phyloP scores from a whole-genome alignment of 2,329 filamentous ascomycete genomes.

The Ascocoryne sarcoides region DNA sequence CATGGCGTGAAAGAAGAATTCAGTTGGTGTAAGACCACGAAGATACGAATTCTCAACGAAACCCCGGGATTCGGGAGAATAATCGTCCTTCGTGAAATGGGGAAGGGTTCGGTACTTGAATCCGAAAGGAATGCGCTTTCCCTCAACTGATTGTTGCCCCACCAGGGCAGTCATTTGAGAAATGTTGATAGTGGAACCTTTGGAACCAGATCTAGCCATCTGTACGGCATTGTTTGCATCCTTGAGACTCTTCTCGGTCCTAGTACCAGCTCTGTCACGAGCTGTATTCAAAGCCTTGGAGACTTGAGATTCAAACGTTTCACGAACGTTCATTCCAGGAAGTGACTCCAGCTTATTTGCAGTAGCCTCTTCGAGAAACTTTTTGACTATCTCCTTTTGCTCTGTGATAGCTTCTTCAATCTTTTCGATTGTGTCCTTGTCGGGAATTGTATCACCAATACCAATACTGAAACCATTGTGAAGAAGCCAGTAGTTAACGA shows the following conservation, averaged over 20 bases:
- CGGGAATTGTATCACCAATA: constrained; percentile 95
- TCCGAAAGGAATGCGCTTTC: constrained; percentile 96
- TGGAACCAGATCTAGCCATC: constrained; percentile 94
- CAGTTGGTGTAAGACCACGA: constrained; percentile 84
- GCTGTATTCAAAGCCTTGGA: constrained; percentile 89
- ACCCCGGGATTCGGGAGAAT: constrained; percentile 90
- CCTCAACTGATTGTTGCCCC: constrained; percentile 95
- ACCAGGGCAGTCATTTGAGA: constrained; percentile 99
- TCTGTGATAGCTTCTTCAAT: constrained; percentile 74
- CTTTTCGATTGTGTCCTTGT: constrained; percentile 71
- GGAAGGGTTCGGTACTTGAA: constrained; percentile 97
- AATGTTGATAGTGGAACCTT: constrained; percentile 98
- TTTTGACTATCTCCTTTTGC: constrained; percentile 73
- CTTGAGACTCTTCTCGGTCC: constrained; percentile 85
- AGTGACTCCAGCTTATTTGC: constrained; percentile 83
- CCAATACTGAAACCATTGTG: constrained; percentile 97
- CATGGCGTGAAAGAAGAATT: constrained; percentile 99
- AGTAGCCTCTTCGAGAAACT: constrained; percentile 69
- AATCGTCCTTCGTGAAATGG: constrained; percentile 99
- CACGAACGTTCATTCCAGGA: constrained; percentile 96
- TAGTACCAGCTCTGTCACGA: constrained; percentile 92
- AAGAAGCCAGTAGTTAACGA: constrained; percentile 94
- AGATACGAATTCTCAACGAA: constrained; percentile 99
- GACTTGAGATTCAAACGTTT: constrained; percentile 96
- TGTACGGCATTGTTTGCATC: constrained; percentile 93